These are phyloP conservation scores for Astragalus glycyphyllos DNA, from an alignment of 306 rosid genomes.

Conservation along the genomic window DNA sequence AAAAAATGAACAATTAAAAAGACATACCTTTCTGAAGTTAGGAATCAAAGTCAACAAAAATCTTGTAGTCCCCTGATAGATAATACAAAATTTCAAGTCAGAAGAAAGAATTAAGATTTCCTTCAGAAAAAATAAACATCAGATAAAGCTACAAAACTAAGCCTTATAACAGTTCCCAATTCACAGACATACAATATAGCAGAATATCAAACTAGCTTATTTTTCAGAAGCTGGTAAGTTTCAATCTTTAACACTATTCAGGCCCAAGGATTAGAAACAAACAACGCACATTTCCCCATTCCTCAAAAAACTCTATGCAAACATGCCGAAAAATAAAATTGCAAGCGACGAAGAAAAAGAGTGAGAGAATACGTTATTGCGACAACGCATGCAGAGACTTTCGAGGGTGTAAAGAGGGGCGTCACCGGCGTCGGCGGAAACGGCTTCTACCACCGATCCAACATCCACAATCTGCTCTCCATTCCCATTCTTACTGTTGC, in stretches of 20 bases:
- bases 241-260: neutral
- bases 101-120: neutral
- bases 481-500: neutral
- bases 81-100: constrained; percentile 35
- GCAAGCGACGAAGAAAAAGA: neutral
- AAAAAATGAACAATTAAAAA: neutral
- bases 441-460: constrained; percentile 83
- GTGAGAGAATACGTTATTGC: constrained; percentile 61
- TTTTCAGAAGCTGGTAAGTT: neutral
- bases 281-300: neutral
- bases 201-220: neutral
- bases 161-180: neutral
- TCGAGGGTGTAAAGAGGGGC: constrained; percentile 77
- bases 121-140: neutral
- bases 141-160: constrained; percentile 4
- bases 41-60: constrained; percentile 81
- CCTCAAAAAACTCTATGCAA: too few relatives aligned
- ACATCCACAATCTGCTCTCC: constrained; percentile 70
- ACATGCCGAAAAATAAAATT: neutral
- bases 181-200: neutral
- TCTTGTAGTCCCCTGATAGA: constrained; percentile 74
- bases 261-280: neutral
- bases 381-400: constrained; percentile 95
- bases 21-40: constrained; percentile 79
- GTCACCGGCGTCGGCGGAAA: constrained; percentile 64